Evolutionary conservation across 352 stramenopile genomes (phyloP).

Genomic region (Sclerospora graminicola): DNA sequence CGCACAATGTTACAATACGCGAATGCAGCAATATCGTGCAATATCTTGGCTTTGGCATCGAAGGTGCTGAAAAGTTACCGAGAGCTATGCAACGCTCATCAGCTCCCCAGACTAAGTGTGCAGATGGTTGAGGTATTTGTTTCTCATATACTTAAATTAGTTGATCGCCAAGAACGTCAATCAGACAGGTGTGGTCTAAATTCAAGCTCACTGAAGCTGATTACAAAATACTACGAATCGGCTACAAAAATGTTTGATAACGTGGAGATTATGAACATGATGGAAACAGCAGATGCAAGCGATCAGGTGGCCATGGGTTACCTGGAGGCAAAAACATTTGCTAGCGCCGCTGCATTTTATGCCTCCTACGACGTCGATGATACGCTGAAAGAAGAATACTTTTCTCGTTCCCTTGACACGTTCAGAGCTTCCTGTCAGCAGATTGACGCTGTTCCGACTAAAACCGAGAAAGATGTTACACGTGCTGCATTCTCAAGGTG

Average conservation of each 20-base stretch:
- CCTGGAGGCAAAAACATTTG: conserved; percentile 63
- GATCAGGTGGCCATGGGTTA: conserved; percentile 47
- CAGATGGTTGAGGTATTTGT: conserved; percentile 78
- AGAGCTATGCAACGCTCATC: conserved; percentile 50
- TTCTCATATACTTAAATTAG: conserved; percentile 66
- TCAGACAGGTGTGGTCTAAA: conserved; percentile 3
- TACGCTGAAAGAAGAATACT: conserved; percentile 36
- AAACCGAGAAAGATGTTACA: not conserved
- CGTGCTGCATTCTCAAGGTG: conserved; percentile 26
- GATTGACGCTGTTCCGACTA: conserved; percentile 3
- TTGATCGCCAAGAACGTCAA: conserved; percentile 48
- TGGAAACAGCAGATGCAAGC: conserved; percentile 29
- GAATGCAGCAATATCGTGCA: conserved; percentile 45
- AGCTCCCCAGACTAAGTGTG: conserved; percentile 63
- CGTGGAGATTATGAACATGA: conserved; percentile 55
- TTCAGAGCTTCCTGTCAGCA: conserved; percentile 38
- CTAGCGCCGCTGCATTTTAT: conserved; percentile 54
- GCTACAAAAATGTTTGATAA: conserved; percentile 80
- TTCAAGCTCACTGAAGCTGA: conserved; percentile 28
- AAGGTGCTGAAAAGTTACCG: conserved; percentile 73
- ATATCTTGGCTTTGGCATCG: conserved; percentile 59
- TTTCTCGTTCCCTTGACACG: conserved; percentile 45
- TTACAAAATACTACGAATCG: conserved; percentile 62
- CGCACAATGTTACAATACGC: conserved; percentile 62
- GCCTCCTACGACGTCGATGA: conserved; percentile 27